phyloP scores from a whole-genome alignment of 129 eudicot species.

The Rutidosis leptorrhynchoides region DNA sequence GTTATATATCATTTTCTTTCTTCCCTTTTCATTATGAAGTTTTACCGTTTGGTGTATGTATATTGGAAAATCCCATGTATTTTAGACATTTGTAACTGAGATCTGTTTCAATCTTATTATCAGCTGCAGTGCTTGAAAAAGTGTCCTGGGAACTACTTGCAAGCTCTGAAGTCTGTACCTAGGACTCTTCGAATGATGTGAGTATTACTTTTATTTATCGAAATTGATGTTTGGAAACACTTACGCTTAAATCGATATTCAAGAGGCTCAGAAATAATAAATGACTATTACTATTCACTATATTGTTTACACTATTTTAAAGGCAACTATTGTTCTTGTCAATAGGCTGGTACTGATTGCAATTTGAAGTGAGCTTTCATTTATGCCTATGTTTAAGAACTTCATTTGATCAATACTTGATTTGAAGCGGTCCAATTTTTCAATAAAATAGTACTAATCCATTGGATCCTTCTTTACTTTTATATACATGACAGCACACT shows the following conservation, averaged over 20 bases:
- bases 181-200: slow-evolving; percentile 97
- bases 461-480: background rate
- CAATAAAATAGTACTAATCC: background rate
- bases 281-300: background rate
- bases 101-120: slow-evolving; percentile 18
- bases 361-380: background rate
- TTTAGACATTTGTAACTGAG: slow-evolving; percentile 18
- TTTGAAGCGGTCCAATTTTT: background rate
- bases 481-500: background rate
- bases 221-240: background rate
- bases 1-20: background rate
- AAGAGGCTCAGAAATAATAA: background rate
- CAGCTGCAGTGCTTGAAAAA: slow-evolving; percentile 84
- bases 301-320: background rate
- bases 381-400: background rate
- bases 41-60: background rate
- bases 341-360: background rate
- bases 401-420: background rate
- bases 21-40: background rate
- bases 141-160: slow-evolving; percentile 78
- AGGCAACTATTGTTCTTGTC: background rate
- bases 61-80: background rate
- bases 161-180: slow-evolving; percentile 81
- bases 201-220: slow-evolving; percentile 30
- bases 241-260: background rate